These are phyloP conservation scores for Metarhizium rileyi DNA, from an alignment of 2,329 filamentous ascomycete species.

Conservation along the genomic window DNA sequence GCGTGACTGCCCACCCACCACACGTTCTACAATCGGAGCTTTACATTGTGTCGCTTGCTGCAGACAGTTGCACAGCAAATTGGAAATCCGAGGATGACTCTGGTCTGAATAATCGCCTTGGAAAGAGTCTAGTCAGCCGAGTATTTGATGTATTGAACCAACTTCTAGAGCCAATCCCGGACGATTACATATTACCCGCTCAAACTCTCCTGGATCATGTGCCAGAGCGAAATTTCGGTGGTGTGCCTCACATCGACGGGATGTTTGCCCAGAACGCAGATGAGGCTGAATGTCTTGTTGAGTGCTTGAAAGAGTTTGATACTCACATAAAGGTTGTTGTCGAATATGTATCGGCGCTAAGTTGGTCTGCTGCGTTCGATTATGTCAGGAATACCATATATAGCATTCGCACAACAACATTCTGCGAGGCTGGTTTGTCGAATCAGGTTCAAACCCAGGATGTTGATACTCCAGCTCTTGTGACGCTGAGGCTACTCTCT, in stretches of 20 bases:
- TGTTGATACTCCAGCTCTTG: slow-evolving; percentile 42
- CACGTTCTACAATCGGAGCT: slow-evolving; percentile 55
- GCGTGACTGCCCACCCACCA: slow-evolving; percentile 41
- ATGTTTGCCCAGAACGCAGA: slow-evolving; percentile 8
- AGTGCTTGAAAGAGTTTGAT: slow-evolving; percentile 39
- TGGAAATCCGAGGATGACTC: slow-evolving; percentile 31
- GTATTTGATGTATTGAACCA: slow-evolving; percentile 46
- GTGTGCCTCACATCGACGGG: slow-evolving; percentile 21
- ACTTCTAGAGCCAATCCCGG: slow-evolving; percentile 49
- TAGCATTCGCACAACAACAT: slow-evolving; percentile 34
- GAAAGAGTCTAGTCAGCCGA: slow-evolving; percentile 41
- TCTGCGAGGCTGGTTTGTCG: slow-evolving; percentile 27
- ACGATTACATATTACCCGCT: slow-evolving; percentile 45
- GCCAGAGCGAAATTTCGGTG: slow-evolving; percentile 25
- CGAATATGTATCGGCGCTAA: slow-evolving; percentile 56
- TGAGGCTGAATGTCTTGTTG: slow-evolving; percentile 18
- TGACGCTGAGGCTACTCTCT: slow-evolving; percentile 48
- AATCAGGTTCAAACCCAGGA: slow-evolving; percentile 29
- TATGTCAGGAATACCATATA: slow-evolving; percentile 45
- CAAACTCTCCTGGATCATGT: slow-evolving; percentile 47
- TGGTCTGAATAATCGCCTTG: slow-evolving; percentile 26
- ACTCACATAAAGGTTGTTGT: slow-evolving; percentile 44
- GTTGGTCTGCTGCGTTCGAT: slow-evolving; percentile 50
- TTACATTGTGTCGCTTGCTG: slow-evolving; percentile 52
- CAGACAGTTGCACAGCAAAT: slow-evolving; percentile 54